Percentiles rank a stretch among this genome's conserved stretches.
Evolutionary conservation across 768 basidiomycete species (phyloP).

Genomic region (Heimioporus sp.): DNA sequence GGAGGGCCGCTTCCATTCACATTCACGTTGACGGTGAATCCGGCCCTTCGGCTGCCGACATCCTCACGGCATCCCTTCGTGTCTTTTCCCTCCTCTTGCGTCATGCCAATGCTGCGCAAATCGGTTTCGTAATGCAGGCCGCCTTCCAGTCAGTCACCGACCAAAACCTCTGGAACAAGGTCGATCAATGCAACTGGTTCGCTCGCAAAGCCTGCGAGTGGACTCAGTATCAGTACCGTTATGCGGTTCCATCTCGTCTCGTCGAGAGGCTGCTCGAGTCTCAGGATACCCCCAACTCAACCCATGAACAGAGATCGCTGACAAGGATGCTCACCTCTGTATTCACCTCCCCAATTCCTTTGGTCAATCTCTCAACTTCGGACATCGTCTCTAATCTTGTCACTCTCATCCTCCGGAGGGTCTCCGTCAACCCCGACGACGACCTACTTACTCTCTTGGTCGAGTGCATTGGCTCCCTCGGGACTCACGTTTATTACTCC

Average conservation of each 20-base stretch:
- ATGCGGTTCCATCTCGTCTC: slow-evolving; percentile 80
- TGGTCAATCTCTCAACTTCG: slow-evolving; percentile 89
- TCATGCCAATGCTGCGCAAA: slow-evolving; percentile 75
- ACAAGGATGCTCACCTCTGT: slow-evolving; percentile 80
- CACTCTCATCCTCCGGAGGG: slow-evolving; percentile 68
- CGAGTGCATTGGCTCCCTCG: slow-evolving; percentile 77
- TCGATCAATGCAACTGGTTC: slow-evolving; percentile 80
- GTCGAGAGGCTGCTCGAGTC: slow-evolving; percentile 72
- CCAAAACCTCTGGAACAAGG: slow-evolving; percentile 59
- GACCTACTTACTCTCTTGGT: slow-evolving; percentile 65
- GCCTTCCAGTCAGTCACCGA: slow-evolving; percentile 67
- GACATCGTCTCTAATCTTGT: slow-evolving; percentile 83
- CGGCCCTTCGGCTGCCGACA: slow-evolving; percentile 73
- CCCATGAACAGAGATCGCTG: slow-evolving; percentile 56
- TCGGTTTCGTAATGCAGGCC: slow-evolving; percentile 69
- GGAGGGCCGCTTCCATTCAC: slow-evolving; percentile 88
- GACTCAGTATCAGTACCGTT: slow-evolving; percentile 92
- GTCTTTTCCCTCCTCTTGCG: slow-evolving; percentile 69
- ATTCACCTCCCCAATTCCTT: slow-evolving; percentile 75
- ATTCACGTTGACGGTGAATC: slow-evolving; percentile 85
- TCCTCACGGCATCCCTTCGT: slow-evolving; percentile 70
- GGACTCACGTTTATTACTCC: slow-evolving; percentile 91
- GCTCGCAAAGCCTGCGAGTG: slow-evolving; percentile 77
- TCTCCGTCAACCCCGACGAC: slow-evolving; percentile 61
- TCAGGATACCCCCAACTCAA: slow-evolving; percentile 49